Base-by-base conservation (phyloP, 1,284 basidiomycete genomes). In the Ceratobasidium sp. region DNA sequence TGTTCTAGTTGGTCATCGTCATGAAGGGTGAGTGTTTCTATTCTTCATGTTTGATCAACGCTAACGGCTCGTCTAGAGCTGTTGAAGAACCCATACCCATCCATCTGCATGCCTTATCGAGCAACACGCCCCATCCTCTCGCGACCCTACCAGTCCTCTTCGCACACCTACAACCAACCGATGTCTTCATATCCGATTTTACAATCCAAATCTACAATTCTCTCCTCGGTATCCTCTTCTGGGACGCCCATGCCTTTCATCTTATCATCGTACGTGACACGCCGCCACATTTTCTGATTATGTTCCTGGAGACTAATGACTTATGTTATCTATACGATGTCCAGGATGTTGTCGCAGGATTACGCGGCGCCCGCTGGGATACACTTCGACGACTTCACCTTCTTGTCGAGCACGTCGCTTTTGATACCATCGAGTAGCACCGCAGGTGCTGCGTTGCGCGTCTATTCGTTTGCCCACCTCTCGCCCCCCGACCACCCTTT, bases 381-480 rank as follows among this genome's bases (percentile, higher is more conserved):
- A 36, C 67, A 72, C 45, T 72, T 72, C 24, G 67, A 72, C 56
- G 67, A 72, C 19, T 72, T 72, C 33, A 59, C 67, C 1, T 72
- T 72, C 29, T 56, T 72, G 19, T 72, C 67, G 14, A 36, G 47
- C n/a, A 50, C 67, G 15, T 60, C 67, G 45, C 60, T 72, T 36
- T 45, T 72, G n/a, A 72, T 72, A 33, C 67, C 67, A 1, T 72
- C 67, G 29, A 72, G 67, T 45, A 72, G 67, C 22, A 56, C 67
- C 3, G 45, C 36, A 29, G 67, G 67, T 2, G 67, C 66, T 75
- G 79, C 45, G 76, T 80, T 63, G 79, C 81, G 76, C 79, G 75
- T n/a, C 51, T 77, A 81, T 82, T 75, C 82, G 80, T 29, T 75
- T 66, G 62, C 79, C 74, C 44, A 80, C 81, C 29, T 77, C 80